Evolutionary conservation across 768 basidiomycete species (phyloP).

Genomic region (Lentinula detonsa): DNA sequence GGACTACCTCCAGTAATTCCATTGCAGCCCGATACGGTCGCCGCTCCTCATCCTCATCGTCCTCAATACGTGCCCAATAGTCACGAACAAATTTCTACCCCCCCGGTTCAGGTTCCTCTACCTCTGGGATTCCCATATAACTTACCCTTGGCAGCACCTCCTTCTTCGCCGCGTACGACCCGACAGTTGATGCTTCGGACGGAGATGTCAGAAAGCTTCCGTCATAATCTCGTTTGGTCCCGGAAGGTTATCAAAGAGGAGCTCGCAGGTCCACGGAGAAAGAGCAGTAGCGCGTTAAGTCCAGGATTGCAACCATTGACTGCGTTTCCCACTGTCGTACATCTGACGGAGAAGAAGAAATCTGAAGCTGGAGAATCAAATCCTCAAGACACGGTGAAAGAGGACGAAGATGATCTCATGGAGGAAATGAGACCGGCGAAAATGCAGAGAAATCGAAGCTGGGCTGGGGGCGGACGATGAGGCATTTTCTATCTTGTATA

Average conservation of each 20-base stretch:
- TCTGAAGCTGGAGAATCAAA: neutral
- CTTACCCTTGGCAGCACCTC: constrained; percentile 47
- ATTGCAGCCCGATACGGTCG: constrained; percentile 10
- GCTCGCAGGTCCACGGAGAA: constrained; percentile 5
- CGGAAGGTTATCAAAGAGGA: constrained; percentile 33
- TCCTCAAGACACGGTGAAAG: neutral
- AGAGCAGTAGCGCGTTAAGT: constrained; percentile 7
- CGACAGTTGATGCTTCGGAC: constrained; percentile 60
- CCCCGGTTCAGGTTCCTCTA: constrained; percentile 47
- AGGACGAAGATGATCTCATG: neutral
- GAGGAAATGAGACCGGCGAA: neutral
- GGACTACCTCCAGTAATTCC: neutral
- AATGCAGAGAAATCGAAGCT: constrained; percentile 5
- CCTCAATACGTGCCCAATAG: constrained; percentile 3
- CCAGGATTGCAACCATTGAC: constrained; percentile 1
- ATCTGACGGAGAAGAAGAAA: constrained; percentile 1
- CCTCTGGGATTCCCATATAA: constrained; percentile 67
- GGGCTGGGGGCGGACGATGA: constrained; percentile 5
- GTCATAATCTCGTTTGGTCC: constrained; percentile 59
- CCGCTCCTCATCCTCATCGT: constrained; percentile 2
- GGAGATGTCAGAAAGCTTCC: constrained; percentile 61
- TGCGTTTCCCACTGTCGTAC: constrained; percentile 1
- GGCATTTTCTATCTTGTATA: neutral
- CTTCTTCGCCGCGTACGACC: constrained; percentile 61
- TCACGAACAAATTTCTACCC: neutral